Evolutionary conservation across 73 alveolate genomes (phyloP).

Genomic region (Blepharisma japonicum): DNA sequence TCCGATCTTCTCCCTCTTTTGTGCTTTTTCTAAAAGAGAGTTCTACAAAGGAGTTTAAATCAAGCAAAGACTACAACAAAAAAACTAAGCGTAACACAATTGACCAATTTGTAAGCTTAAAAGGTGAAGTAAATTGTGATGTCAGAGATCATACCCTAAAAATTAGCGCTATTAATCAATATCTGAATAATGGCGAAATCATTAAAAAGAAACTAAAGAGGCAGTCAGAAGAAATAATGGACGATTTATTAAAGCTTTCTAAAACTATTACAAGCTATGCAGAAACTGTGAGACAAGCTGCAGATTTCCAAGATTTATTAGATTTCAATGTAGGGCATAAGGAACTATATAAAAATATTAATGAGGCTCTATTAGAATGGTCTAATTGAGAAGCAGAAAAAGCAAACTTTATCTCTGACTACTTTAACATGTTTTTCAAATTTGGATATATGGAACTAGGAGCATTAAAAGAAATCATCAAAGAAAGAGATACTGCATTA

Average conservation of each 20-base stretch:
- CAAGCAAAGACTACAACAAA: background rate
- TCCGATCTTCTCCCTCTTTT: background rate
- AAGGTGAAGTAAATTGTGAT: background rate
- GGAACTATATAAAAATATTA: background rate
- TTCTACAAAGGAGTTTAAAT: background rate
- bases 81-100: background rate
- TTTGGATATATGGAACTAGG: background rate
- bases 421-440: background rate
- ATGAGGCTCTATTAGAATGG: background rate
- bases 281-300: too few species aligned
- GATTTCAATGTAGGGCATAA: background rate
- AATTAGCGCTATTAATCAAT: too few species aligned
- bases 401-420: background rate
- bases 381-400: background rate
- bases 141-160: background rate
- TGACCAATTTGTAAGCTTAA: background rate
- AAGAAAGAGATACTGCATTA: background rate
- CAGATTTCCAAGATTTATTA: too few species aligned
- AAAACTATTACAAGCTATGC: too few species aligned
- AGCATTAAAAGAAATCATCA: slow-evolving; percentile 8
- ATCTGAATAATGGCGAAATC: too few species aligned
- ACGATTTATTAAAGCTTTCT: too few species aligned
- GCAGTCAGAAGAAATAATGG: too few species aligned
- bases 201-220: too few species aligned
- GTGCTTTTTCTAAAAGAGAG: background rate